Conservation (phyloP, 192 early-diverging fungal genomes). For the Backusella luteola region DNA sequence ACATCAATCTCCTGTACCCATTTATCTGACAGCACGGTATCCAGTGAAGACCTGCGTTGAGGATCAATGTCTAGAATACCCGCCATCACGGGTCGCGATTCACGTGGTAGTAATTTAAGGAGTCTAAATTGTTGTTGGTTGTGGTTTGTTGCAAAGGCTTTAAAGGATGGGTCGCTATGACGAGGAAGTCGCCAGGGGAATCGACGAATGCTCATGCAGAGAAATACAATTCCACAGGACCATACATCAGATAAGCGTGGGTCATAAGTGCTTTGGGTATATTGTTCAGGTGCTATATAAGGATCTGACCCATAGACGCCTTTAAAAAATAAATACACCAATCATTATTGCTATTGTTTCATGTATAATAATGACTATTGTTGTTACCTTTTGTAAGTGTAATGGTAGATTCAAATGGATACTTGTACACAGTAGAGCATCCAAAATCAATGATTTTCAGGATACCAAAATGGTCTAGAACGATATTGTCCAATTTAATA, state of each 20-base stretch:
- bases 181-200: constrained; percentile 68
- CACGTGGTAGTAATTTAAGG: constrained; percentile 60
- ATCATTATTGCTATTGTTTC: constrained; percentile 6
- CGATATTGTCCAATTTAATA: constrained; percentile 87
- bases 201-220: constrained; percentile 67
- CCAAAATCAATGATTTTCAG: constrained; percentile 98
- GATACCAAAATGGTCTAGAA: constrained; percentile 70
- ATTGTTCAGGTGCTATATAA: constrained; percentile 92
- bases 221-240: constrained; percentile 87
- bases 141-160: constrained; percentile 46
- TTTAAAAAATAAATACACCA: constrained; percentile 40
- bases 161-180: constrained; percentile 54
- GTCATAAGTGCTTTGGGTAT: constrained; percentile 71
- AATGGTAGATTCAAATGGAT: constrained; percentile 69
- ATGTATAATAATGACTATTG: background rate
- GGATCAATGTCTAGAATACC: constrained; percentile 65
- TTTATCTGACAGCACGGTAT: constrained; percentile 63
- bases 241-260: constrained; percentile 84
- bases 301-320: constrained; percentile 91
- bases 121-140: constrained; percentile 48
- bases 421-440: constrained; percentile 83
- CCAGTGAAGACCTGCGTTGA: constrained; percentile 57
- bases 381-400: constrained; percentile 39
- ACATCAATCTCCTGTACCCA: constrained; percentile 74
- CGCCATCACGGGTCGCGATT: constrained; percentile 59